A percentile compares a stretch with the other conserved stretches of the same genome.
phyloP scores from a whole-genome alignment of 768 basidiomycete species.

The Favolaschia claudopus region DNA sequence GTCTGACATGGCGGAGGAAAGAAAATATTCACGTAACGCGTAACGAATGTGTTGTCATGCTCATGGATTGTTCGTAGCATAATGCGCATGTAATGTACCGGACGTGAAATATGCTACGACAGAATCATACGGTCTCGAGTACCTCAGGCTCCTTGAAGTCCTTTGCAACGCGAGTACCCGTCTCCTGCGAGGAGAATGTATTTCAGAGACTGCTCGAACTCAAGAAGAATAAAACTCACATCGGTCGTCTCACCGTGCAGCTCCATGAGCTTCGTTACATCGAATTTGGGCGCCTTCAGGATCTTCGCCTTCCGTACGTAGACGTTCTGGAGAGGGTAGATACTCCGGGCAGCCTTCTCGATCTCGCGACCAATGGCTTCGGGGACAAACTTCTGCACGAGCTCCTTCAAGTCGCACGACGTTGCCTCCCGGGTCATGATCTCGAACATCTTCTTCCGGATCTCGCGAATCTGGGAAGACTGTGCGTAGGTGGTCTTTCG shows the following conservation, averaged over 20 bases:
- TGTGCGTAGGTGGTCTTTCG: conserved; percentile 99
- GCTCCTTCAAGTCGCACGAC: conserved; percentile 95
- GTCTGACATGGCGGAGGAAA: conserved; percentile 67
- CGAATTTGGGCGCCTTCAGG: conserved; percentile 96
- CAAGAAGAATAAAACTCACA: conserved; percentile 57
- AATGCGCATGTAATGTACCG: conserved; percentile 44
- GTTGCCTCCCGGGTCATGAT: conserved; percentile 96
- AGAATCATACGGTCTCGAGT: conserved; percentile 84
- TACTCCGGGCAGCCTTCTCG: conserved; percentile 95
- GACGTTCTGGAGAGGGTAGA: conserved; percentile 99
- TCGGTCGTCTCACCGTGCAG: conserved; percentile 95
- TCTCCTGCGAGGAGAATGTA: conserved; percentile 67
- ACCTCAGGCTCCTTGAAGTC: conserved; percentile 99
- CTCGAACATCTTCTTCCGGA: conserved; percentile 99
- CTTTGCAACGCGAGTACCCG: conserved; percentile 91
- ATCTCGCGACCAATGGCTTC: conserved; percentile 99
- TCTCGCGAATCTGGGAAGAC: conserved; percentile 93
- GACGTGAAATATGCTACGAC: conserved; percentile 34
- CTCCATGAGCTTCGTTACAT: conserved; percentile 94
- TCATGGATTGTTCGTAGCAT: conserved; percentile 36
- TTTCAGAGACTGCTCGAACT: conserved; percentile 9
- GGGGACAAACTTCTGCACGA: conserved; percentile 98
- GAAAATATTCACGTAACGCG: neutral
- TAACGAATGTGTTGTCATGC: conserved; percentile 24
- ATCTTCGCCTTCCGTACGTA: conserved; percentile 99